Base-by-base conservation (phyloP, 2,329 filamentous ascomycete genomes). In the Cladophialophora exuberans region DNA sequence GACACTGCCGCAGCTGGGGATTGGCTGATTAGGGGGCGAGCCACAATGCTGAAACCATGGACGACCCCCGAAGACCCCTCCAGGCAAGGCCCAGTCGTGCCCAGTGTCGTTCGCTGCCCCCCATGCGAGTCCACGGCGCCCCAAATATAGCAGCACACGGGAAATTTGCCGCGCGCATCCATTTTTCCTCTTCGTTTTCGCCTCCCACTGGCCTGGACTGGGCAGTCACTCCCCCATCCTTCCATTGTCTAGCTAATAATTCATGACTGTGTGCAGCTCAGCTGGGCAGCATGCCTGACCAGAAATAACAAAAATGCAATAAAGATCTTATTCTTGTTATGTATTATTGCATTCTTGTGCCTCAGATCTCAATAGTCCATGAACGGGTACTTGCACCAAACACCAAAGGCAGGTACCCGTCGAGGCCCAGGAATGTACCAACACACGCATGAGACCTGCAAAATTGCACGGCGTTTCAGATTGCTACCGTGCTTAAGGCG, bases 101-200 rank as follows among this genome's bases (percentile, higher is more conserved):
- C 39, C n/a, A 18, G 20, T 42, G 39, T 18, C 15, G 39, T 22
- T 42, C 39, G 4, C 9, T n/a, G 18, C 15, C 20, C 39, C 39
- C 20, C n/a, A 42, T 25, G 39, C 39, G 39, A 22, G 9, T 22
- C n/a, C 15, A 23, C 13, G 18, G 18, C 39, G 15, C 5, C n/a
- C n/a, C n/a, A n/a, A n/a, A n/a, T n/a, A n/a, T n/a, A n/a, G n/a
- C 13, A 20, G 18, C 11, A 15, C n/a, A n/a, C n/a, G 15, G 25
- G 26, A 57, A 57, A 57, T 57, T 57, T 57, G 50, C 51, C 51
- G 56, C 52, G 56, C 56, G 51, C 51, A 58, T 58, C 51, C 56
- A 55, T 13, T 3, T 31, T 9, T 11, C 18, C 52, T 41, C 6
- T 5, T 20, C 38, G n/a, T n/a, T n/a, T n/a, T n/a, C n/a, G n/a